Evolutionary conservation across 1,284 basidiomycete genomes (phyloP), one percentile per base, ranked within the genome.

Genomic region (Trichosporon inkin): DNA sequence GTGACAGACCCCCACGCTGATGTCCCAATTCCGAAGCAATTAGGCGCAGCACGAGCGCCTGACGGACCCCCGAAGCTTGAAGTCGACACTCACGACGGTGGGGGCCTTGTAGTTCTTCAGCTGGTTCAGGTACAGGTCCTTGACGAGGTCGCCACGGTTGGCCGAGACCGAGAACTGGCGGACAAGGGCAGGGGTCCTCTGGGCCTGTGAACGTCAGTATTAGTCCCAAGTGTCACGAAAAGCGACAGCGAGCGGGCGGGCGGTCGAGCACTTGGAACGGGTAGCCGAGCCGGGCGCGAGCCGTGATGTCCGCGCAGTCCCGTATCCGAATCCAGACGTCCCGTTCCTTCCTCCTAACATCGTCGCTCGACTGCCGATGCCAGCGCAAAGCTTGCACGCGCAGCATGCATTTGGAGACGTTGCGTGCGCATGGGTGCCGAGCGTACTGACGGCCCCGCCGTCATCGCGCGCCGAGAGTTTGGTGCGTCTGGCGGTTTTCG

Each of bases 121-220:
- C 82, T 95, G 89, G 74, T 84, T 86, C 69, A 97, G 72, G 81
- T 97, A 97, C 60, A 95, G 78, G 69, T 96, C 92, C 84, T 95
- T 90, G 61, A 97, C 83, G 71, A 95, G 82, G 82, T 96, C 93
- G 88, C 88, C 88, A 82, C 86, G 87, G 61, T 84, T 76, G 40
- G 83, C 80, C 57, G 87, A 85, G 59, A 85, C 84, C 58, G 87
- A 83, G 79, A 89, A 86, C 40, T 83, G 71, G 68, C 75, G 70
- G 55, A 72, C 67, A 58, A 74, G 69, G 55, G 68, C 60, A 53
- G 67, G 60, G 52, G 72, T 66, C 56, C 71, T 69, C 62, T 67
- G 71, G 60, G 67, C 69, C 71, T 75, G 59, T 19, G 55, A 22
- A 24, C 14, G 37, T 24, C 35, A 36, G 17, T 41, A 10, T 24